Base-by-base conservation (phyloP, 257 asterid species). In the Fraxinus pennsylvanica region DNA sequence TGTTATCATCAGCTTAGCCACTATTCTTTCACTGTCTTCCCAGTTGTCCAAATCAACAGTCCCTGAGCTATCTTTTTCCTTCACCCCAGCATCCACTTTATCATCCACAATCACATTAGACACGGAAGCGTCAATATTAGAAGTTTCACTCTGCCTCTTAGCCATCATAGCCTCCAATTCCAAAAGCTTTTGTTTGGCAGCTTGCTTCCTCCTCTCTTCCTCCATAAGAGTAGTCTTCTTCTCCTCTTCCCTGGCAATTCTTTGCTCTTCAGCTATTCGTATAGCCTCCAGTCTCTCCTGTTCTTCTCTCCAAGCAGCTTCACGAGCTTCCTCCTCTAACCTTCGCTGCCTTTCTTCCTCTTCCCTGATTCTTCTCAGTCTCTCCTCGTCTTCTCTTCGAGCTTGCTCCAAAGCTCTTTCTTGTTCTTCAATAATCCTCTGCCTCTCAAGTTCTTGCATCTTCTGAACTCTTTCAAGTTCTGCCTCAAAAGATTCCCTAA, bases 131-230 rank as follows among this genome's bases (percentile, higher is more conserved):
- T 85, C 96, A 66, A 67, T 71, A 79, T 87, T 90, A 75, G 78
- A 68, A 74, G 82, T 65, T 74, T 82, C 92, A 61, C 90, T 80
- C 86, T 84, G 88, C 86, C 92, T 91, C 83, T 83, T 88, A 78
- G 99, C 98, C 82, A 96, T 96, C 86, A 54, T 93, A 86, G 95
- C 96, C 84, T 96, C 98, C 88, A 96, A 83, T 79, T 96, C 99
- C 78, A 84, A 77, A 80, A 93, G 99, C 85, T 86, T 96, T 85
- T 89, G 97, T 68, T 84, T 88, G 57, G 99, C 99, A 83, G 97
- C 98, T 79, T 90, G 92, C 79, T 92, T 92, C 89, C 98, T 89
- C 87, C 98, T 91, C 85, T 96, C 97, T 82, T 96, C 99, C 89
- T 96, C 99, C 86, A 87, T 32, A 43, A 85, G 78, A 15, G 87